These are phyloP conservation scores for Ilyonectria sp. DNA, from an alignment of 2,329 filamentous ascomycete species.

Conservation along the genomic window DNA sequence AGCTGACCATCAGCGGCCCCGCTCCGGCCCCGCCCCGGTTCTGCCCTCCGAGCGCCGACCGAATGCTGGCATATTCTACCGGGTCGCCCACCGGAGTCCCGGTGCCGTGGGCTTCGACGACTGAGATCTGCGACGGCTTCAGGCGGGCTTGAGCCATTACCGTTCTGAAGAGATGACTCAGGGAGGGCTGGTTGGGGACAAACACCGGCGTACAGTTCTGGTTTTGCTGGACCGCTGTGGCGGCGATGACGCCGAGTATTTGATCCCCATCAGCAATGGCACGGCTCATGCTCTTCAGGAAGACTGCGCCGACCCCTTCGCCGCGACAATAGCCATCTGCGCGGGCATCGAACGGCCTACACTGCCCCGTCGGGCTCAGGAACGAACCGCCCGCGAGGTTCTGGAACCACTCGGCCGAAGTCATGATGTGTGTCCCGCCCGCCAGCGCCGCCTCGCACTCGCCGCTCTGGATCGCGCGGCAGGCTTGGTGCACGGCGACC, in stretches of 20 bases:
- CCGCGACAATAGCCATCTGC: constrained; percentile 68
- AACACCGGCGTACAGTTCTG: constrained; percentile 57
- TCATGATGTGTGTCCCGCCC: constrained; percentile 57
- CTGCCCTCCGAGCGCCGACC: constrained; percentile 25
- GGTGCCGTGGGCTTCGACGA: constrained; percentile 65
- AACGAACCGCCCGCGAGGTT: constrained; percentile 41
- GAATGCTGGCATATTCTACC: constrained; percentile 54
- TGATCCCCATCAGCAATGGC: constrained; percentile 64
- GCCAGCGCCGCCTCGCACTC: constrained; percentile 54
- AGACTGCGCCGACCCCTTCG: constrained; percentile 61
- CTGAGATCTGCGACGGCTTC: constrained; percentile 50
- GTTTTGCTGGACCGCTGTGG: constrained; percentile 59
- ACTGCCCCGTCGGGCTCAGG: constrained; percentile 46
- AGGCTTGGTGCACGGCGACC: constrained; percentile 55
- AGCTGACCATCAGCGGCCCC: not conserved
- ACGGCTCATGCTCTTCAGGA: constrained; percentile 63
- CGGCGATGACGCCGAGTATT: constrained; percentile 58
- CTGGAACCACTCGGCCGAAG: constrained; percentile 37
- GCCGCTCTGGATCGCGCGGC: constrained; percentile 45
- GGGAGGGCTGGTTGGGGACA: constrained; percentile 27
- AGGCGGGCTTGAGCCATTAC: constrained; percentile 45
- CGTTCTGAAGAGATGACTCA: not conserved
- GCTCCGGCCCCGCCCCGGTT: constrained; percentile 19
- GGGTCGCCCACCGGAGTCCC: constrained; percentile 68
- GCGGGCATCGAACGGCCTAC: constrained; percentile 51